A percentile compares a stretch with the other conserved stretches of the same genome.
phyloP scores from a whole-genome alignment of 805 yeast species.

The Sugiyamaella qingdaonensis region DNA sequence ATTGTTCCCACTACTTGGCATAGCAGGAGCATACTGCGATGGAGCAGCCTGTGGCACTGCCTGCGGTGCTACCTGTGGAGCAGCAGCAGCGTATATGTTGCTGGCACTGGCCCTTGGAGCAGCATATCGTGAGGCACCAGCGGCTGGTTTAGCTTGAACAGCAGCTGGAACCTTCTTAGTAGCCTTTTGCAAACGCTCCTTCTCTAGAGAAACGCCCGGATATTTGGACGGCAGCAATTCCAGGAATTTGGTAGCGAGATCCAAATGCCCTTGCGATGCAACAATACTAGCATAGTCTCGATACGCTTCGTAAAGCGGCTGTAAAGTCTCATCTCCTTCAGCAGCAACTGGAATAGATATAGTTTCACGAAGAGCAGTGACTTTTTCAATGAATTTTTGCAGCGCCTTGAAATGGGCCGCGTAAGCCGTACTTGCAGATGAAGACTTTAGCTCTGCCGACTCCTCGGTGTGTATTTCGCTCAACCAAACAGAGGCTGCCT shows the following conservation, averaged over 20 bases:
- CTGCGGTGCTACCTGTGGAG: slow-evolving; percentile 8
- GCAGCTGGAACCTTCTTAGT: slow-evolving; percentile 36
- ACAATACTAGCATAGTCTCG: slow-evolving; percentile 79
- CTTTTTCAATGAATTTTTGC: slow-evolving; percentile 77
- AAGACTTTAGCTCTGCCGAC: slow-evolving; percentile 34
- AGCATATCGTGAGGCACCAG: slow-evolving; percentile 14
- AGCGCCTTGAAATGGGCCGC: slow-evolving; percentile 83
- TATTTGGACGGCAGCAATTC: slow-evolving; percentile 67
- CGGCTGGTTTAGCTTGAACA: slow-evolving; percentile 13
- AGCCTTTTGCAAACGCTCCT: slow-evolving; percentile 74
- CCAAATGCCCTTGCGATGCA: slow-evolving; percentile 79
- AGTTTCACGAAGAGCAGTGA: slow-evolving; percentile 65
- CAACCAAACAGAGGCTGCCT: slow-evolving; percentile 79
- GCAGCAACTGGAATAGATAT: slow-evolving; percentile 22
- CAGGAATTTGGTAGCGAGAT: slow-evolving; percentile 69
- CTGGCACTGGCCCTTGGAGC: slow-evolving; percentile 3
- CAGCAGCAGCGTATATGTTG: background rate
- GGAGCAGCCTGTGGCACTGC: slow-evolving; percentile 5
- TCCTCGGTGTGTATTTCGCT: slow-evolving; percentile 58
- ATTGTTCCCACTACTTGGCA: slow-evolving; percentile 3
- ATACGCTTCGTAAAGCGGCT: slow-evolving; percentile 53
- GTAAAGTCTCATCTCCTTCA: slow-evolving; percentile 39
- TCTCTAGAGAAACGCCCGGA: slow-evolving; percentile 64
- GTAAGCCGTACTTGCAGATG: slow-evolving; percentile 50
- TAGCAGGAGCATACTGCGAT: slow-evolving; percentile 9